Evolutionary conservation across 1,284 basidiomycete species (phyloP).

Genomic region (Cystobasidium slooffiae): DNA sequence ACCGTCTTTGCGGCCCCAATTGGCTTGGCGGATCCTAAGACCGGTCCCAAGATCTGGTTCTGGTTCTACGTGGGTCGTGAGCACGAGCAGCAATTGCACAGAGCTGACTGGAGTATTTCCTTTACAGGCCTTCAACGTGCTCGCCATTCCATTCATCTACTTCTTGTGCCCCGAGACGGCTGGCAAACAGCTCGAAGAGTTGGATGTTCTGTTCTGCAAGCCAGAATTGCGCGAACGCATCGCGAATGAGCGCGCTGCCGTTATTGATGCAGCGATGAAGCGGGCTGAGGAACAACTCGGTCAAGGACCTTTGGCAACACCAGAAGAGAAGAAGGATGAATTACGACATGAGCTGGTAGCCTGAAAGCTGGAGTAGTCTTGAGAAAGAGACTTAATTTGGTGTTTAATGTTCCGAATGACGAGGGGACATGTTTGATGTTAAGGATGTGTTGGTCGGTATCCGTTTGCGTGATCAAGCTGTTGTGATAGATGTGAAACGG

Average conservation of each 20-base stretch:
- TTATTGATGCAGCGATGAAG: constrained; percentile 8
- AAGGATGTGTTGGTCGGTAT: too few species aligned
- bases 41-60: constrained; percentile 30
- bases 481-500: too few species aligned
- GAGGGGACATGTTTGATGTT: too few species aligned
- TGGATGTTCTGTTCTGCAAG: constrained; percentile 19
- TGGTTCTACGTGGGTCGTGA: constrained; percentile 20
- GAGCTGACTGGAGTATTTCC: too few species aligned
- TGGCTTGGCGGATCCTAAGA: constrained; percentile 23
- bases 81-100: background rate
- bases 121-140: constrained; percentile 40
- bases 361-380: background rate
- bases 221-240: background rate
- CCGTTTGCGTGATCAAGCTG: too few species aligned
- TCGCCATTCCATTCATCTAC: constrained; percentile 41
- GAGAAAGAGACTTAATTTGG: background rate
- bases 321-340: constrained; percentile 4
- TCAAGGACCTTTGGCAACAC: constrained; percentile 1
- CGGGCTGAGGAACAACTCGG: background rate
- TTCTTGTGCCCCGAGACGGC: constrained; percentile 40
- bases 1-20: constrained; percentile 36
- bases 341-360: background rate
- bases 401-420: too few species aligned
- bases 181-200: constrained; percentile 37
- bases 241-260: background rate